These are phyloP conservation scores for Periconia macrospinosa DNA, from an alignment of 2,329 filamentous ascomycete genomes.

Conservation along the genomic window DNA sequence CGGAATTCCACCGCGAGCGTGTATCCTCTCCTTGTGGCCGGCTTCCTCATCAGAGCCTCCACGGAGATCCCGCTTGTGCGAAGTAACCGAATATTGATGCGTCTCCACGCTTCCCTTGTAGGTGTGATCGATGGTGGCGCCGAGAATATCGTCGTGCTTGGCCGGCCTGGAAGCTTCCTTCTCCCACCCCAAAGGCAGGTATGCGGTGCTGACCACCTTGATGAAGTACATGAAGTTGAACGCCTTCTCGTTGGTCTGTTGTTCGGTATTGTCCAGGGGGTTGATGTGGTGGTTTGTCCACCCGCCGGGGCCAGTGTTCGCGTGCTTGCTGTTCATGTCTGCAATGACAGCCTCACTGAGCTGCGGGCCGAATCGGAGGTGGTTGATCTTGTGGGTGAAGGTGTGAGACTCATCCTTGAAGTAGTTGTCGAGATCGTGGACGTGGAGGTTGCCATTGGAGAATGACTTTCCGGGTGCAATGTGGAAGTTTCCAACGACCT, in stretches of 20 bases:
- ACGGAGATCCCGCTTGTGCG: conserved; percentile 83
- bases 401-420: conserved; percentile 78
- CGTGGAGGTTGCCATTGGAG: conserved; percentile 94
- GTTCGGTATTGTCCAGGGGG: conserved; percentile 79
- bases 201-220: conserved; percentile 96
- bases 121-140: conserved; percentile 43
- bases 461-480: conserved; percentile 95
- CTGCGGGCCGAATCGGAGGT: conserved; percentile 89
- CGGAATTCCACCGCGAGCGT: conserved; percentile 88
- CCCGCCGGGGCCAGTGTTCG: conserved; percentile 60
- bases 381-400: conserved; percentile 86
- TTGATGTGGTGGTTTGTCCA: conserved; percentile 94
- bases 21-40: conserved; percentile 88
- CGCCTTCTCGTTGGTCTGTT: conserved; percentile 77
- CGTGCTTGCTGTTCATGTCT: conserved; percentile 39
- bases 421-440: conserved; percentile 97
- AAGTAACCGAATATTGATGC: conserved; percentile 97
- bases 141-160: conserved; percentile 56
- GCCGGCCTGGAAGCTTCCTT: conserved; percentile 47
- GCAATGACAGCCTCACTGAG: conserved; percentile 70
- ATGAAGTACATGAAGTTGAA: conserved; percentile 99
- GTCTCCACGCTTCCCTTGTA: conserved; percentile 91
- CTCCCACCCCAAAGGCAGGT: conserved; percentile 89
- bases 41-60: conserved; percentile 85
- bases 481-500: conserved; percentile 98